Evolutionary conservation across 108 stramenopile genomes (phyloP).

Genomic region (Cyclotella atomus): DNA sequence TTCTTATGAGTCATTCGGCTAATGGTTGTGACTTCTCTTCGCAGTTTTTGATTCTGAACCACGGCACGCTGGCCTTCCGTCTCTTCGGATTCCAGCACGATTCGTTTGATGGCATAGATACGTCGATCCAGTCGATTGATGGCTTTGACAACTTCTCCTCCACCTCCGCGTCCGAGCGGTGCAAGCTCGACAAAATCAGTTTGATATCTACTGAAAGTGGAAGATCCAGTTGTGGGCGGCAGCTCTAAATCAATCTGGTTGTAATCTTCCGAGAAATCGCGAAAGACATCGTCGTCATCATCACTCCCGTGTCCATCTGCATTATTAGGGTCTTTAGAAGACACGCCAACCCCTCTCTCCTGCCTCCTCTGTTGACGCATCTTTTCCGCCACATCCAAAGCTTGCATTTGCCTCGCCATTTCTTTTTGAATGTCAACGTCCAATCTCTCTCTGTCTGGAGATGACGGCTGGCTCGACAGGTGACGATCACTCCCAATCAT

Average conservation of each 20-base stretch:
- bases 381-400: constrained; percentile 43
- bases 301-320: constrained; percentile 44
- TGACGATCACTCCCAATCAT: neutral
- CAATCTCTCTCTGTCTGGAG: neutral
- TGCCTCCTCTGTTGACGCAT: constrained; percentile 22
- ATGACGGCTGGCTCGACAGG: constrained; percentile 1
- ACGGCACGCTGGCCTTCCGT: constrained; percentile 50
- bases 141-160: constrained; percentile 85
- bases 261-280: constrained; percentile 11
- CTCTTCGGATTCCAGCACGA: constrained; percentile 67
- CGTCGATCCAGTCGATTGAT: constrained; percentile 81
- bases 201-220: constrained; percentile 59
- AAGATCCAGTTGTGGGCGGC: neutral
- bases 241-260: constrained; percentile 18
- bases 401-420: constrained; percentile 53
- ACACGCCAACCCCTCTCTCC: neutral
- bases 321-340: constrained; percentile 30
- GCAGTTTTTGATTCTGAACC: constrained; percentile 75
- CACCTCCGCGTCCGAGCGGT: constrained; percentile 79
- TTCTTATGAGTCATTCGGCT: constrained; percentile 83
- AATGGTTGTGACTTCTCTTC: constrained; percentile 85
- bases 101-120: constrained; percentile 82
- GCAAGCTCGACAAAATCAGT: constrained; percentile 85
- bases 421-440: constrained; percentile 54
- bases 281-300: constrained; percentile 25